phyloP scores from a whole-genome alignment of 225 moss, liverwort and hornwort species.

The Thuidium tamariscinum region DNA sequence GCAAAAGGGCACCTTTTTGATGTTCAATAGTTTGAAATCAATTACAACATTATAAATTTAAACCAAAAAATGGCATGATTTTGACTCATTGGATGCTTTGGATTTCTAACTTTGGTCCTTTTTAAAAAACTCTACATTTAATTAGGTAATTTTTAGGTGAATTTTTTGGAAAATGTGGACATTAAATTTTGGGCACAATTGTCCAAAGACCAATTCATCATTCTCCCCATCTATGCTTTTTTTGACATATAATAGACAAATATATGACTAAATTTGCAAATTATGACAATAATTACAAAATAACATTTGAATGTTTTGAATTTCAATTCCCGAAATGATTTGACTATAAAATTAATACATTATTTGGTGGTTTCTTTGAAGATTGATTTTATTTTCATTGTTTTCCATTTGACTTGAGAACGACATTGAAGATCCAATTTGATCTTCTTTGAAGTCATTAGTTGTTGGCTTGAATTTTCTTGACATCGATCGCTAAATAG shows the following conservation, averaged over 20 bases:
- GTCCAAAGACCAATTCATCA: no score
- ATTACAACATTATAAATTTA: no score
- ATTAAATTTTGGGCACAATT: no score
- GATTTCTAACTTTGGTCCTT: no score
- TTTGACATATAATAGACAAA: background rate
- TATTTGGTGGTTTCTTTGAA: background rate
- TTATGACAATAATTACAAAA: background rate
- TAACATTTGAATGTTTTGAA: background rate
- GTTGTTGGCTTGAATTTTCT: background rate
- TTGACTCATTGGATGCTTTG: background rate
- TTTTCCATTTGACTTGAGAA: background rate
- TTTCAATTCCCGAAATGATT: background rate
- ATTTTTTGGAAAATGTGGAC: no score
- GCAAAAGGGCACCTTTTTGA: background rate
- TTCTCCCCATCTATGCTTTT: rapidly evolving
- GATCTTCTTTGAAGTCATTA: background rate
- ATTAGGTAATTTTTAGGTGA: no score
- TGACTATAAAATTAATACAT: background rate
- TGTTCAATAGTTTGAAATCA: background rate
- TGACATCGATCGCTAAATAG: no score
- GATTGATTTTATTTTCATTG: background rate
- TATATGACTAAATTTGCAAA: background rate
- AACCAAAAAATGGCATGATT: background rate
- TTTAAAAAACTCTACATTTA: no score
- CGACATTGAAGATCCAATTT: background rate